Conservation (phyloP, 176 grass and related monocot species). For the Paspalum notatum region DNA sequence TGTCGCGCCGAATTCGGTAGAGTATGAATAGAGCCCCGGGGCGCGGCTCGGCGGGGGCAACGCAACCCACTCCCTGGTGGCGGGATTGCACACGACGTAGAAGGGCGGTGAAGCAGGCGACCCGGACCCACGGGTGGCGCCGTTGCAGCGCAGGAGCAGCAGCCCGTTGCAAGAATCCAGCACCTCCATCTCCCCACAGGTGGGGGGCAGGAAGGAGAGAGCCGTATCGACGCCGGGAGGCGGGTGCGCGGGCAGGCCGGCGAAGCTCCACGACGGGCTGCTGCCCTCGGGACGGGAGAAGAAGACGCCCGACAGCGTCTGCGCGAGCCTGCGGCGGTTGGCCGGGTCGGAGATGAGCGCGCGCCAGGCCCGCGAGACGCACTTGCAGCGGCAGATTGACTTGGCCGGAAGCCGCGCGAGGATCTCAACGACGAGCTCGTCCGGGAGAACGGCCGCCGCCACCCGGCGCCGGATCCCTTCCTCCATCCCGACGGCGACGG, state of each 20-base stretch:
- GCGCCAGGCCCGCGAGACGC: constrained; percentile 26
- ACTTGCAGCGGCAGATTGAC: constrained; percentile 23
- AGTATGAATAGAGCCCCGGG: not conserved
- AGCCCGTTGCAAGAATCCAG: constrained; percentile 23
- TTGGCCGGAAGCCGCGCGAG: constrained; percentile 2
- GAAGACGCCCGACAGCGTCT: not conserved
- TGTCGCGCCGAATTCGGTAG: rapidly evolving
- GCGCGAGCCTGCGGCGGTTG: not conserved
- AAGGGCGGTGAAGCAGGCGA: not conserved
- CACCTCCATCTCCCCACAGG: not conserved
- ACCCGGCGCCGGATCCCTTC: not conserved
- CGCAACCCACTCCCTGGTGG: constrained; percentile 4
- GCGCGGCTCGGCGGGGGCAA: not conserved
- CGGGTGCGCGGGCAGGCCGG: not conserved
- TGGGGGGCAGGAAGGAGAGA: not conserved
- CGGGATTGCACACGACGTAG: constrained; percentile 33
- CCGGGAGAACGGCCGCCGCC: not conserved
- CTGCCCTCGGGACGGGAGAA: not conserved
- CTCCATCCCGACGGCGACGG: not conserved
- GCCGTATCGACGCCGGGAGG: not conserved
- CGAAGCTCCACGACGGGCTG: not conserved
- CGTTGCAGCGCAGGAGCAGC: not conserved
- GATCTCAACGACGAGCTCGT: constrained; percentile 18
- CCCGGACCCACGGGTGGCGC: not conserved
- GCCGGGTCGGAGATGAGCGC: constrained; percentile 23